Base-by-base conservation (phyloP, 1,284 basidiomycete genomes). In the Trametes pubescens region DNA sequence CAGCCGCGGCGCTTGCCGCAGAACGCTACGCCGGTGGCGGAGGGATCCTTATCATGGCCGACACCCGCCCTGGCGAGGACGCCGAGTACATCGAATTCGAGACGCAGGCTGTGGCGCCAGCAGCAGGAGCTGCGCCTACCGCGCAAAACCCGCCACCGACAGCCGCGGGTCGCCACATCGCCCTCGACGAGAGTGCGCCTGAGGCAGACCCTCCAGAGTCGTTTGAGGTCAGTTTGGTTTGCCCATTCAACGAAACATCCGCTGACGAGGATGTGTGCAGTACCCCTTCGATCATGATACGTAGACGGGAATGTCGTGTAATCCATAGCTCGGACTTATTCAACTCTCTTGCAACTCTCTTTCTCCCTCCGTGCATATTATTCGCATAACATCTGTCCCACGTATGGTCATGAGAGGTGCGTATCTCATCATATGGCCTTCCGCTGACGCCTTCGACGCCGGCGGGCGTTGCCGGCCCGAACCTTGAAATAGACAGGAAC, bases 21-120 rank as follows among this genome's bases (percentile, higher is more conserved):
- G 87, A 91, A 71, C 86, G 84, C 67, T 87, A 84, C 69, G 89
- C 86, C 46, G 89, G 90, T 51, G 93, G 93, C 21, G 94, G 94
- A 47, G 95, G 94, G 18, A 94, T 97, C 62, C 75, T 98, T 46
- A 84, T 97, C 59, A 78, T 97, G 56, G 78, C 83, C 38, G 94
- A 96, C 76, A 81, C 82, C 44, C 83, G 80, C 68, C 87, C 91
- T 32, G 84, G 84, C 13, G 87, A 91, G 64, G 82, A 84, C 60
- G 85, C 83, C 6, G 91, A 94, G 70, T 89, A 90, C 73, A 88
- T 97, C 62, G 91, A 93, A 71, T 82, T 87, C 69, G 86, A 87
- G 69, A 84, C 77, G 54, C 78, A 75, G 48, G 72, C 82, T 22
- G 79, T 84, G 29, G 75, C 78, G 14, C 75, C 73, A 43, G 72